phyloP scores from a whole-genome alignment of 2,329 filamentous ascomycete genomes.

The Pyrenophora tritici-repentis region DNA sequence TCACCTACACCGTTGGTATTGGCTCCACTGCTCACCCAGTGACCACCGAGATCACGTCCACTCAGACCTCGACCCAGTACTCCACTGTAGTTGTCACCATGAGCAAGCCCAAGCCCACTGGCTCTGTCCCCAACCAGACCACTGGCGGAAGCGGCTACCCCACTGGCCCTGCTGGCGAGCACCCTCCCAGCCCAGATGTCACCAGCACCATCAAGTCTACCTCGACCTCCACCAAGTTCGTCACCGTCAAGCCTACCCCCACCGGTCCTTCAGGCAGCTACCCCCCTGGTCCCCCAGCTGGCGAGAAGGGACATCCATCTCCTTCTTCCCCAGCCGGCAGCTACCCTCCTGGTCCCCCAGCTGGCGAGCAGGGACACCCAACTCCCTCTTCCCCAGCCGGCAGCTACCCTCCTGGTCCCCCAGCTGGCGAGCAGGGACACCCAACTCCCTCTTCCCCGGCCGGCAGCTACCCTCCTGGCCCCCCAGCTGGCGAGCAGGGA shows the following conservation, averaged over 20 bases:
- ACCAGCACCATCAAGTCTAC: conserved; percentile 38
- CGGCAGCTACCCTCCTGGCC: no score
- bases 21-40: conserved; percentile 53
- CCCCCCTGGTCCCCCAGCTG: no score
- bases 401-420: no score
- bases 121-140: not conserved
- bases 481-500: no score
- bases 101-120: conserved; percentile 7
- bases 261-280: no score
- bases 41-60: conserved; percentile 43
- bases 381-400: no score
- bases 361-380: no score
- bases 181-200: conserved; percentile 3
- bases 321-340: no score
- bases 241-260: conserved; percentile 34
- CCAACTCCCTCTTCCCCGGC: no score
- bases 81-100: conserved; percentile 38
- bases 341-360: no score
- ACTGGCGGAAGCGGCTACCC: not conserved
- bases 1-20: conserved; percentile 51
- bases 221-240: conserved; percentile 42
- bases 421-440: no score
- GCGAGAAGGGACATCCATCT: no score
- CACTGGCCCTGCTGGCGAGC: conserved; percentile 12
- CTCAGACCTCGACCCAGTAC: conserved; percentile 42